Base-by-base conservation (phyloP, 1,284 basidiomycete genomes). In the Pisolithus thermaeus region DNA sequence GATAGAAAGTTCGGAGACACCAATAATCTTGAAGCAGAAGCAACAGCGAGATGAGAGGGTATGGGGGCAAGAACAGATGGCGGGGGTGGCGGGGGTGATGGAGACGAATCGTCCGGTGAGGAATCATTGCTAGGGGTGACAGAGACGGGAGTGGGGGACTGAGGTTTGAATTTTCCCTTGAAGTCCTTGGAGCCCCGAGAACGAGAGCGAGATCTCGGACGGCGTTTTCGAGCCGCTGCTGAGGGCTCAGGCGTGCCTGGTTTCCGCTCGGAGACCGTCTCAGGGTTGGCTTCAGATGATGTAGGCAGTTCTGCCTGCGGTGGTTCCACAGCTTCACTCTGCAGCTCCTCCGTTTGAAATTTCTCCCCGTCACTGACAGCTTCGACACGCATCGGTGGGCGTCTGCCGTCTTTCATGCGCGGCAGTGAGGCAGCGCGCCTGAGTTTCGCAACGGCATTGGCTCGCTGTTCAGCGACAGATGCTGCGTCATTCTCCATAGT, bases 361-460 rank as follows among this genome's bases (percentile, higher is more conserved):
- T 77, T 80, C 66, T 90, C 87, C 12, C 87, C 84, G 63, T 90
- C 87, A 61, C 84, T 87, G 47, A 87, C 78, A 20, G 80, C 84
- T 58, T 89, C 85, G 57, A 79, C 77, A 60, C 87, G 87, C 86
- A 90, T 89, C 43, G 86, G 84, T 1, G 88, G 88, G 45, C 92
- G 76, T 47, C 90, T 73, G 2, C 90, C 91, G 66, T 92, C 87
- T 65, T 91, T 90, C 79, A 89, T 89, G 51, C 92, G 80, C 36
- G 92, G 92, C 27, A 94, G 71, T 20, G 91, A 93, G 46, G 91
- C 90, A 37, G 92, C 91, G 59, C 92, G 83, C 70, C 90, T 92
- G 58, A 95, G 80, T 72, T 85, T 91, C 50, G 90, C 90, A 54
- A 94, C 84, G n/a, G 90, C 88, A 53, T 82, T 81, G 61, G 90